Percentiles rank a stretch among this genome's conserved stretches.
Conservation (phyloP, 140 eudicot genomes). For the Eryngium alpinum region DNA sequence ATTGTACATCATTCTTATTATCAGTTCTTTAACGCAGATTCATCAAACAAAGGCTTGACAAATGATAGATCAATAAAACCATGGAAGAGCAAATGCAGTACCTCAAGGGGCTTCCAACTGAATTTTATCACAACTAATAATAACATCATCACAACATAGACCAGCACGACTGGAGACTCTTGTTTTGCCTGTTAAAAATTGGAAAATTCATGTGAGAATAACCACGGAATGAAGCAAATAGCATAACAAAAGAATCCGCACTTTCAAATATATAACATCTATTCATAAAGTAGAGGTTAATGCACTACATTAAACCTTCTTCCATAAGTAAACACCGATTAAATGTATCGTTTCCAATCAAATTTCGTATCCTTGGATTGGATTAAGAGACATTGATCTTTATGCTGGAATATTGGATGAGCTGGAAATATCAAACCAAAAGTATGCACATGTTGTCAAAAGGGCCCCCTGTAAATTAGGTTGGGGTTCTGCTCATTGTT, state of each 20-base stretch:
- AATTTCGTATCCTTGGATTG: background rate
- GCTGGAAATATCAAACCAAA: background rate
- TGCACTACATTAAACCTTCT: background rate
- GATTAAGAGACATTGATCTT: background rate
- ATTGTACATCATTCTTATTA: background rate
- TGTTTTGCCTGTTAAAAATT: background rate
- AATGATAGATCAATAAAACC: background rate
- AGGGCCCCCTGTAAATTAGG: background rate
- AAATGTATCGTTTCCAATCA: constrained; percentile 1
- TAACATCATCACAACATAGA: background rate
- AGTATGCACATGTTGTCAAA: background rate
- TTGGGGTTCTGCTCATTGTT: background rate
- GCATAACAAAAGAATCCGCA: background rate
- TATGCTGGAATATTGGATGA: background rate
- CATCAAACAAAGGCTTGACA: background rate
- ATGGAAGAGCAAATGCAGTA: background rate
- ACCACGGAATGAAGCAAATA: background rate
- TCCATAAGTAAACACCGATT: background rate
- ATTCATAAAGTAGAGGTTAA: background rate
- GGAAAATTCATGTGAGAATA: background rate
- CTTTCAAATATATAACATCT: background rate
- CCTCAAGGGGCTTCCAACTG: background rate
- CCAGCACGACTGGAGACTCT: background rate
- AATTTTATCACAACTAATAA: constrained; percentile 6
- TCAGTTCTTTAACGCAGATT: background rate